A percentile compares a stretch with the other conserved stretches of the same genome.
Conservation (phyloP, 371 early-diverging fungal genomes). For the Mucor irregularis region DNA sequence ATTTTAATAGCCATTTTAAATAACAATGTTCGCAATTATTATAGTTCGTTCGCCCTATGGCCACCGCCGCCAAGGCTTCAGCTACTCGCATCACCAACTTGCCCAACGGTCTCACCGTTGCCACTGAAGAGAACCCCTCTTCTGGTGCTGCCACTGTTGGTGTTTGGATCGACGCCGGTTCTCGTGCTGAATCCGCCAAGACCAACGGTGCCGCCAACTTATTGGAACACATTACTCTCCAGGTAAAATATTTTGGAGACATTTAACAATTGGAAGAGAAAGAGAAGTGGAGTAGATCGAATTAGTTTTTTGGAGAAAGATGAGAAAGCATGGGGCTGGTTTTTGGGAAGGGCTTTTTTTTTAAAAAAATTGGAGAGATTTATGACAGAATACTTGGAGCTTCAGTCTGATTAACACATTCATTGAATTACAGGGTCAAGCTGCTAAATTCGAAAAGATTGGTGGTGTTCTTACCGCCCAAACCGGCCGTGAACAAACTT, state of each 20-base stretch:
- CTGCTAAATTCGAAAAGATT: constrained; percentile 74
- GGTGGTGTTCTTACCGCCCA: constrained; percentile 93
- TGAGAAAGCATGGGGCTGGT: background rate
- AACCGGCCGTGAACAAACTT: constrained; percentile 95
- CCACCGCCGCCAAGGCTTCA: constrained; percentile 50
- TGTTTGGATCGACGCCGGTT: constrained; percentile 95
- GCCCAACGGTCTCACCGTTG: constrained; percentile 89
- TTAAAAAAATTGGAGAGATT: background rate
- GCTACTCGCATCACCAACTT: constrained; percentile 70
- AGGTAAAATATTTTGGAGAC: constrained; percentile 57
- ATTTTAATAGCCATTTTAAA: too few species aligned
- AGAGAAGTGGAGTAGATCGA: too few species aligned
- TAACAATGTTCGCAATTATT: background rate
- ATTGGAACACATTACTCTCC: constrained; percentile 96
- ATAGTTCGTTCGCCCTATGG: constrained; percentile 57
- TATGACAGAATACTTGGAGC: constrained; percentile 61
- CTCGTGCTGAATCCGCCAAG: constrained; percentile 80
- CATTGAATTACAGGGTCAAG: constrained; percentile 66
- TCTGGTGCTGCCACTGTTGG: constrained; percentile 95
- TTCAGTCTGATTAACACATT: too few species aligned
- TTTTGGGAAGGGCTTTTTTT: too few species aligned
- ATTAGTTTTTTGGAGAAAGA: background rate
- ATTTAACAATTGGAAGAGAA: background rate
- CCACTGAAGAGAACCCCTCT: constrained; percentile 88
- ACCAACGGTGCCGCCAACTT: constrained; percentile 93